Base-by-base conservation (phyloP, 1,139 yeast genomes). In the Sugiyamaella neomexicana region DNA sequence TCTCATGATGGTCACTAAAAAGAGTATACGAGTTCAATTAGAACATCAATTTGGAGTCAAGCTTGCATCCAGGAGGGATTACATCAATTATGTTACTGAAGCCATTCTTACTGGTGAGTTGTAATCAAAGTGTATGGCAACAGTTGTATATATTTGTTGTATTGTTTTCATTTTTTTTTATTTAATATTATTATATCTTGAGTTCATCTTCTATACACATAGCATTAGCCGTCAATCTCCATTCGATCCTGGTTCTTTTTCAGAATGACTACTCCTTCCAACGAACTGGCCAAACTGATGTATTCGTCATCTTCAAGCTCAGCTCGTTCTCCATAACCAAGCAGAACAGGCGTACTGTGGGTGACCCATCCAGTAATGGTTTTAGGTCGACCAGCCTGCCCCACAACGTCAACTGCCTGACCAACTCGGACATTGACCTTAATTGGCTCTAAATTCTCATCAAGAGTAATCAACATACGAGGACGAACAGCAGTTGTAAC, bases 291-390 rank as follows among this genome's bases (percentile, higher is more conserved):
- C 67, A 90, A 79, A 60, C 96, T 82, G 60, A 88, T 79, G 76
- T 91, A 95, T 74, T 93, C 97, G 58, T 90, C 96, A 65, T 89
- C 91, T 71, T 95, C 99, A 63, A 95, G 78, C 72, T 95, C 99
- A 0, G 99, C 99, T 61, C 98, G 81, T 72, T 95, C 99, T 48
- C 98, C 98, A 64, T 85, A 85, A 52, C 95, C 91, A 58, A 95
- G 78, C 64, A 95, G 77, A 23, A 93, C 99, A 0, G 99, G 99
- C 0, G 99, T 93, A 5, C 95, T 88, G 69, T 95, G 99, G 1
- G 99, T 95, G 23, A 93, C 98, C 99, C 99, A 95, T 42, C 99
- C 99, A 4, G 99, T 95, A 50, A 95, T 95, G 25, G 97, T 91
- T 76, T 93, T 93, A 42, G 99, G 99, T 66, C 89, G 89, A 75